Percentiles rank a stretch among this genome's conserved stretches.
These are phyloP conservation scores for Antarctomyces pellizariae DNA, from an alignment of 495 filamentous ascomycete genomes.

Conservation along the genomic window DNA sequence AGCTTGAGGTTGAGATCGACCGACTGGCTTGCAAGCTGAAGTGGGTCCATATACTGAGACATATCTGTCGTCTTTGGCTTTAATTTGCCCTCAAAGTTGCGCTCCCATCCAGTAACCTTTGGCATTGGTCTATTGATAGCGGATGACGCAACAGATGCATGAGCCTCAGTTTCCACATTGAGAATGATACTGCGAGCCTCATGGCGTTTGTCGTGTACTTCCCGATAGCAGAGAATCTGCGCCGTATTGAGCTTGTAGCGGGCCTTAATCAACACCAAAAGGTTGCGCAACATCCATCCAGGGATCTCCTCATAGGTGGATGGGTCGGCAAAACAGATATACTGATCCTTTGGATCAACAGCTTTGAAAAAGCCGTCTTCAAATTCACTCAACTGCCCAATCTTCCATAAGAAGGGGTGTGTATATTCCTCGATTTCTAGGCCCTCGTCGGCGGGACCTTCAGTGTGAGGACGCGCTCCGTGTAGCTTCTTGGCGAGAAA, in stretches of 20 bases:
- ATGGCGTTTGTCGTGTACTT: slow-evolving; percentile 49
- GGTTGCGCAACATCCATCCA: slow-evolving; percentile 80
- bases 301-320: slow-evolving; percentile 71
- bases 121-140: slow-evolving; percentile 20
- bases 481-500: slow-evolving; percentile 66
- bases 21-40: slow-evolving; percentile 70
- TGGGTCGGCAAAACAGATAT: slow-evolving; percentile 72
- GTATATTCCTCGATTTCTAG: no score
- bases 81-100: slow-evolving; percentile 51
- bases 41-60: slow-evolving; percentile 78
- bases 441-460: slow-evolving; percentile 18
- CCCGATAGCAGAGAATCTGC: slow-evolving; percentile 78
- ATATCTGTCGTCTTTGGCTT: slow-evolving; percentile 54
- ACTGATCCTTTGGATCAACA: slow-evolving; percentile 42
- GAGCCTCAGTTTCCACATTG: slow-evolving; percentile 30
- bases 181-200: slow-evolving; percentile 62
- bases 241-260: slow-evolving; percentile 55
- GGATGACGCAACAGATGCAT: slow-evolving; percentile 12
- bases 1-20: slow-evolving; percentile 93
- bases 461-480: slow-evolving; percentile 15
- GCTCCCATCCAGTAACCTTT: slow-evolving; percentile 88
- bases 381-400: slow-evolving; percentile 51
- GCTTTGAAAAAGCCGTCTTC: slow-evolving; percentile 73
- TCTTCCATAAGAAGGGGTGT: slow-evolving; percentile 53
- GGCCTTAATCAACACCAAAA: slow-evolving; percentile 64